Conservation (phyloP, 345 rosid species). For the Citrus trifoliata region DNA sequence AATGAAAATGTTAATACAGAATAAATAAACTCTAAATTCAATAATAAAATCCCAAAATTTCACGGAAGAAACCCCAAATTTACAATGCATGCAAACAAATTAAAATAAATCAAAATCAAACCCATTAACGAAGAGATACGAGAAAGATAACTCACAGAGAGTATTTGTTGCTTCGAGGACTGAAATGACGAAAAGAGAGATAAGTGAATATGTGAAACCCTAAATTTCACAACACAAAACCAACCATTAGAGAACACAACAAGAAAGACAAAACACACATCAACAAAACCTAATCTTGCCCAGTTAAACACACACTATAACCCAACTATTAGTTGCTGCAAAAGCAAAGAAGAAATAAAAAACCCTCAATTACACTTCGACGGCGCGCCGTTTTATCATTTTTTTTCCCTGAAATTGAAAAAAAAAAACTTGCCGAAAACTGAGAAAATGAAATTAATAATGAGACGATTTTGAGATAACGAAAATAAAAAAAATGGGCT, state of each 20-base stretch:
- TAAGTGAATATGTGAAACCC: conserved; percentile 32
- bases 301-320: conserved; percentile 1
- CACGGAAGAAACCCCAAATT: neutral
- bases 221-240: conserved; percentile 38
- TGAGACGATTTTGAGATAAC: neutral
- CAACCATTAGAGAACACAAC: conserved; percentile 30
- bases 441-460: neutral
- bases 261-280: neutral
- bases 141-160: conserved; percentile 28
- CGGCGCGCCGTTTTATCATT: neutral
- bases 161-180: neutral
- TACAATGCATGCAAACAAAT: neutral
- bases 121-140: neutral
- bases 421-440: conserved; percentile 2
- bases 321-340: neutral
- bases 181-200: conserved; percentile 10
- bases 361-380: neutral
- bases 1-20: neutral
- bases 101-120: neutral
- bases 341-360: neutral
- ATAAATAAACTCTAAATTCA: neutral
- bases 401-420: conserved; percentile 25
- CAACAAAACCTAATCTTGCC: neutral
- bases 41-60: neutral
- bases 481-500: neutral